phyloP scores from a whole-genome alignment of 2,329 filamentous ascomycete species.

The Talaromyces rugulosus region DNA sequence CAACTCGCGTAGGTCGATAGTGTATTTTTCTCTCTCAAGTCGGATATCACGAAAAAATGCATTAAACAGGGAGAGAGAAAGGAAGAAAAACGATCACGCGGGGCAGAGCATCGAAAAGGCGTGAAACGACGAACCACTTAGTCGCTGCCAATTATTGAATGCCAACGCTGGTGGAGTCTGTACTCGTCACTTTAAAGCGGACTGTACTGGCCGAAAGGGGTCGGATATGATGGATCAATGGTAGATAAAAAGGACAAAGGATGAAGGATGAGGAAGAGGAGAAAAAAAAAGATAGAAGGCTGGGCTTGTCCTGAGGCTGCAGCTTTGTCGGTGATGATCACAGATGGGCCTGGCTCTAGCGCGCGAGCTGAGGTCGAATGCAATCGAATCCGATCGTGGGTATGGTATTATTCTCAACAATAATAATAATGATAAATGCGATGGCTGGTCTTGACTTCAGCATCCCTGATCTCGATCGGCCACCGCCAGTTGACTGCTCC shows the following conservation, averaged over 20 bases:
- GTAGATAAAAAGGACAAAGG: neutral
- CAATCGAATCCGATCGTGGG: conserved; percentile 7
- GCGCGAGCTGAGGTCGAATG: neutral
- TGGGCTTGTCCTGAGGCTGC: neutral
- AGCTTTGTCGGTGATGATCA: conserved; percentile 1
- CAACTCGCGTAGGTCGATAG: neutral
- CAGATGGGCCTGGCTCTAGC: neutral
- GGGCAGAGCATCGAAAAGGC: conserved; percentile 10
- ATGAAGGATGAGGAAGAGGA: neutral
- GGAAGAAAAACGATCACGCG: conserved; percentile 10
- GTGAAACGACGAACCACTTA: conserved; percentile 2
- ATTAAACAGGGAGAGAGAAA: neutral
- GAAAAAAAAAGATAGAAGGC: neutral
- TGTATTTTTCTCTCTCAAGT: neutral
- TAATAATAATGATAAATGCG: neutral
- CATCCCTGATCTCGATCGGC: neutral
- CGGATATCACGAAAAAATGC: neutral
- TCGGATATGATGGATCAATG: too few relatives aligned
- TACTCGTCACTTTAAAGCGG: neutral
- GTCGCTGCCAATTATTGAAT: neutral
- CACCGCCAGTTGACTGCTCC: neutral
- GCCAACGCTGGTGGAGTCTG: neutral
- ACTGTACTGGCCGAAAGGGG: neutral
- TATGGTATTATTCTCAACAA: neutral
- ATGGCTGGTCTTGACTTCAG: neutral